Percentiles rank a stretch among this genome's conserved stretches.
Evolutionary conservation across 139 green algal species (phyloP).

Genomic region (Spirogloea muscicola): DNA sequence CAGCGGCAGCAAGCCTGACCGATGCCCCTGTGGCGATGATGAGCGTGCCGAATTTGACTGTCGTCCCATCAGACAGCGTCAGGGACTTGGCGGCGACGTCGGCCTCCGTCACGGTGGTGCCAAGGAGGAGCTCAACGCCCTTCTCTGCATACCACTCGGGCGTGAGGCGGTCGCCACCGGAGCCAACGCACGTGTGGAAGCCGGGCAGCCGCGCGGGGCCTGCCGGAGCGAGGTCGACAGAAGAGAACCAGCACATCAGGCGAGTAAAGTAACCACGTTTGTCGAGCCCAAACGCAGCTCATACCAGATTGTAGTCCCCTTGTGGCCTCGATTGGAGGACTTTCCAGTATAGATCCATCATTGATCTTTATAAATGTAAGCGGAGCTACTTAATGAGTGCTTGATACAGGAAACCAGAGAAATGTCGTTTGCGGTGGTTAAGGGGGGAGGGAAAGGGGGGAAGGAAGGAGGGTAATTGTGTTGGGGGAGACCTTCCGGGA

Average conservation of each 20-base stretch:
- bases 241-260: too few relatives aligned
- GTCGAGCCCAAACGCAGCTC: too few relatives aligned
- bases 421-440: too few relatives aligned
- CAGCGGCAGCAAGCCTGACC: too few relatives aligned
- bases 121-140: slow-evolving; percentile 65
- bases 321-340: too few relatives aligned
- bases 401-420: too few relatives aligned
- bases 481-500: slow-evolving; percentile 25
- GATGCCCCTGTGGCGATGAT: slow-evolving; percentile 78
- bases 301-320: too few relatives aligned
- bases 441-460: not conserved
- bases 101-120: slow-evolving; percentile 52
- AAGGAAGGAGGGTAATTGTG: not conserved
- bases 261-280: too few relatives aligned
- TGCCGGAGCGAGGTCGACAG: too few relatives aligned
- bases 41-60: slow-evolving; percentile 75
- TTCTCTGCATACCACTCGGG: slow-evolving; percentile 77
- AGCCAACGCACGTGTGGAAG: slow-evolving; percentile 90
- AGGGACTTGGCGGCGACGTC: slow-evolving; percentile 66
- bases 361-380: too few relatives aligned
- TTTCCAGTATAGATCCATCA: too few relatives aligned
- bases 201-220: slow-evolving; percentile 72
- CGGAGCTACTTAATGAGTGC: too few relatives aligned
- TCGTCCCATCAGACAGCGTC: slow-evolving; percentile 54
- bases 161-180: slow-evolving; percentile 72